Conservation (phyloP, 2,329 filamentous ascomycete genomes). For the Fusarium tuaranense region DNA sequence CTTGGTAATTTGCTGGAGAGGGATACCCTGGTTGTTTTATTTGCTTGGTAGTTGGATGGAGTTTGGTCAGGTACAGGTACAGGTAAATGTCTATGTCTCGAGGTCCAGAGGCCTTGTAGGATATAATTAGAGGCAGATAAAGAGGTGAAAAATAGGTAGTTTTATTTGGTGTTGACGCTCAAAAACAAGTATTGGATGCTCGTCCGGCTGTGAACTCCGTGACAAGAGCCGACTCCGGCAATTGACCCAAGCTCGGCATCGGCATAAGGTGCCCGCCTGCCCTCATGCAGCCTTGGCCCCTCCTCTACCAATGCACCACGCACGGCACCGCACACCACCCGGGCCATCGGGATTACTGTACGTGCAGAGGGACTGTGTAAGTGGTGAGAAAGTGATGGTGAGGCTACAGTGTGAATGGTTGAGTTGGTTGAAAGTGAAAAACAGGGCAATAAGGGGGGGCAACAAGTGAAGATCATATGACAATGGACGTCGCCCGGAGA, state of each 20-base stretch:
- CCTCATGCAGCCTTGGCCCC: slow-evolving; percentile 16
- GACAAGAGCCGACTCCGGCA: slow-evolving; percentile 30
- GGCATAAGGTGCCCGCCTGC: neutral
- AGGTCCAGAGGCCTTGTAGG: neutral
- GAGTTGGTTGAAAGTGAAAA: neutral
- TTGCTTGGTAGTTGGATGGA: neutral
- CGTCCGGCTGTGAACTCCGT: slow-evolving; percentile 7
- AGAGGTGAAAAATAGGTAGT: neutral
- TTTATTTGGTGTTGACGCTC: neutral
- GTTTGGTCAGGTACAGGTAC: neutral
- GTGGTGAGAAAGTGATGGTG: neutral
- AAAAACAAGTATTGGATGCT: neutral
- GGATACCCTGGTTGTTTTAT: slow-evolving; percentile 30
- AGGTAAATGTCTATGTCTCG: neutral
- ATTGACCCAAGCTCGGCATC: slow-evolving; percentile 34
- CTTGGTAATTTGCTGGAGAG: neutral
- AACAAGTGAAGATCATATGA: neutral
- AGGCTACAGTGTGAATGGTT: neutral
- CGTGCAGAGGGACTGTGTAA: neutral
- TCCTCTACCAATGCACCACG: slow-evolving; percentile 2
- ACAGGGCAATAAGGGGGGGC: neutral
- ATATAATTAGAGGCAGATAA: neutral
- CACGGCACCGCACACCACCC: neutral
- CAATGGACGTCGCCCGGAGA: slow-evolving; percentile 12
- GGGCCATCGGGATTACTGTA: slow-evolving; percentile 30